Evolutionary conservation across 2,329 filamentous ascomycete species (phyloP).

Genomic region (Podosphaera aphanis): DNA sequence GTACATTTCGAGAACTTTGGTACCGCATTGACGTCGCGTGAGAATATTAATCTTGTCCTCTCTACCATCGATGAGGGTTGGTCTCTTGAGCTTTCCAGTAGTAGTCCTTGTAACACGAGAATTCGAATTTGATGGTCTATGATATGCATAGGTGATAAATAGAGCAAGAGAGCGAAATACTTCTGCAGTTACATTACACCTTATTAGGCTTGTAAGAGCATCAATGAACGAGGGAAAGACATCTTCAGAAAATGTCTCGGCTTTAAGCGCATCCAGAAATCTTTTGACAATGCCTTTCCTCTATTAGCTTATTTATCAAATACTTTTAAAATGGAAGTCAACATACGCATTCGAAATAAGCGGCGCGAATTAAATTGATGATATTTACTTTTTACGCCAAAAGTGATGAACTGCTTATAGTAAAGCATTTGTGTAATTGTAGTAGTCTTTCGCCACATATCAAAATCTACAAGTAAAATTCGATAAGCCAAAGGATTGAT

Average conservation of each 20-base stretch:
- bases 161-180: conserved; percentile 69
- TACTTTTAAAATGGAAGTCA: conserved; percentile 3
- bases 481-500: conserved; percentile 90
- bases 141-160: conserved; percentile 81
- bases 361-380: conserved; percentile 79
- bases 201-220: conserved; percentile 58
- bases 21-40: conserved; percentile 48
- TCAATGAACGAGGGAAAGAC: conserved; percentile 54
- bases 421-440: conserved; percentile 64
- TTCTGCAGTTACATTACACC: conserved; percentile 60
- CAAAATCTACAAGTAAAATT: conserved; percentile 73
- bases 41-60: conserved; percentile 20
- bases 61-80: conserved; percentile 11
- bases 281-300: conserved; percentile 62
- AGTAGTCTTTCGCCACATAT: conserved; percentile 71
- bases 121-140: conserved; percentile 27
- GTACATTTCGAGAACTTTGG: conserved; percentile 55
- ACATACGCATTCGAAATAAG: conserved; percentile 69
- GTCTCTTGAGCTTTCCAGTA: conserved; percentile 11
- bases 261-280: conserved; percentile 73
- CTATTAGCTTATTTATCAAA: conserved; percentile 5
- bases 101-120: conserved; percentile 27
- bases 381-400: conserved; percentile 74
- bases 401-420: conserved; percentile 75
- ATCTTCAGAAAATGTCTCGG: conserved; percentile 49